phyloP scores from a whole-genome alignment of 352 stramenopile genomes.

The Globisporangium perplexum region DNA sequence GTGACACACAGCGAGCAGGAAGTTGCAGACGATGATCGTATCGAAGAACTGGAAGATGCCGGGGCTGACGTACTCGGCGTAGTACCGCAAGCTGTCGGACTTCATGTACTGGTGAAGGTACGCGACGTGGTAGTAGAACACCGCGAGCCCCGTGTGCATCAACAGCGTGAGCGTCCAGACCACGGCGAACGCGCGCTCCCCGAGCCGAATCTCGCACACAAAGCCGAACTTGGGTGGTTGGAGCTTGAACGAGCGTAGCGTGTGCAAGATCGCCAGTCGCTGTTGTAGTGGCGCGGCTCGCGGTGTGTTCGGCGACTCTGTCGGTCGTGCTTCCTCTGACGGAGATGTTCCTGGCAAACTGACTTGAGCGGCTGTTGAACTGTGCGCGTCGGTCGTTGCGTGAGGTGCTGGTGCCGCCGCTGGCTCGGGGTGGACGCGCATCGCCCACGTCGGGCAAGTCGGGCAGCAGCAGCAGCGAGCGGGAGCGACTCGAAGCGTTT shows the following conservation, averaged over 20 bases:
- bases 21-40: constrained; percentile 2
- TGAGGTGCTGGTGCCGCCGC: no score
- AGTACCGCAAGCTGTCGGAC: not conserved
- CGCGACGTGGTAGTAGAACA: constrained; percentile 7
- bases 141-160: constrained; percentile 1
- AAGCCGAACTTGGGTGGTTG: not conserved
- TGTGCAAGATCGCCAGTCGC: not conserved
- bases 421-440: no score
- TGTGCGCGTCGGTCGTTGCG: no score
- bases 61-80: constrained; percentile 1
- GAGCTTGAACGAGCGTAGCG: not conserved
- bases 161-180: not conserved
- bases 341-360: no score
- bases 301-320: no score
- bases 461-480: no score
- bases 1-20: not conserved
- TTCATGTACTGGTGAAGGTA: constrained; percentile 4
- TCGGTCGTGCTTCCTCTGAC: no score
- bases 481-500: no score
- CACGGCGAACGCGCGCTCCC: not conserved
- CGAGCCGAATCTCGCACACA: constrained; percentile 1
- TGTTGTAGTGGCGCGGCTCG: not conserved
- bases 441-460: no score
- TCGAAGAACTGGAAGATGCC: constrained; percentile 1
- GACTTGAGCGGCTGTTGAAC: no score